These are phyloP conservation scores for Thalassiosira oceanica DNA, from an alignment of 352 stramenopile species.

Conservation along the genomic window DNA sequence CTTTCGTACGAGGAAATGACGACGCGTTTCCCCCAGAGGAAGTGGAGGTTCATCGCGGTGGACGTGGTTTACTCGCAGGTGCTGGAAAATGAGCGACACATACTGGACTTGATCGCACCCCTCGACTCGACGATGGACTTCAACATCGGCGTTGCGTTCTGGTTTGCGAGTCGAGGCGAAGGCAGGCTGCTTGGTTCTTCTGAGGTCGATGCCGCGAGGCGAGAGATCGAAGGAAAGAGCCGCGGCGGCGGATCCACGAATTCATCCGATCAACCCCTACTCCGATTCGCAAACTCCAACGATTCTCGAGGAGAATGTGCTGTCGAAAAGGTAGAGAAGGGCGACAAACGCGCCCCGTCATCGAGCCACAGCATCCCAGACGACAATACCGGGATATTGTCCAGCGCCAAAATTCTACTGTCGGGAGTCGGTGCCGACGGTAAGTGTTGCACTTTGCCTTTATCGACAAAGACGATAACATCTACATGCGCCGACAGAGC, in stretches of 20 bases:
- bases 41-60: conserved; percentile 85
- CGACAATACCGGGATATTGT: conserved; percentile 13
- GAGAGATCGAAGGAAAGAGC: too few species aligned
- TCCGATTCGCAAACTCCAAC: conserved; percentile 32
- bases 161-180: conserved; percentile 87
- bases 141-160: conserved; percentile 94
- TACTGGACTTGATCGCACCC: conserved; percentile 85
- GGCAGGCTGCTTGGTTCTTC: conserved; percentile 59
- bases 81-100: conserved; percentile 67
- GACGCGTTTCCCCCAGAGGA: conserved; percentile 83
- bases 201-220: too few species aligned
- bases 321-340: too few species aligned
- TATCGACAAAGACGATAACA: conserved; percentile 80
- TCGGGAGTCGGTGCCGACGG: conserved; percentile 92
- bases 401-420: conserved; percentile 80
- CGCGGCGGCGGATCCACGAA: too few species aligned
- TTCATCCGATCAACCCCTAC: conserved; percentile 20
- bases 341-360: too few species aligned
- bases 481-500: conserved; percentile 93
- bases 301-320: conserved; percentile 9
- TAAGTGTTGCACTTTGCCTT: conserved; percentile 8
- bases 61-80: conserved; percentile 85
- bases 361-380: too few species aligned
- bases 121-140: conserved; percentile 95
- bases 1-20: conserved; percentile 84